Percentiles rank a stretch among this genome's conserved stretches.
Conservation (phyloP, 768 basidiomycete species). For the Clitopilus hobsonii region DNA sequence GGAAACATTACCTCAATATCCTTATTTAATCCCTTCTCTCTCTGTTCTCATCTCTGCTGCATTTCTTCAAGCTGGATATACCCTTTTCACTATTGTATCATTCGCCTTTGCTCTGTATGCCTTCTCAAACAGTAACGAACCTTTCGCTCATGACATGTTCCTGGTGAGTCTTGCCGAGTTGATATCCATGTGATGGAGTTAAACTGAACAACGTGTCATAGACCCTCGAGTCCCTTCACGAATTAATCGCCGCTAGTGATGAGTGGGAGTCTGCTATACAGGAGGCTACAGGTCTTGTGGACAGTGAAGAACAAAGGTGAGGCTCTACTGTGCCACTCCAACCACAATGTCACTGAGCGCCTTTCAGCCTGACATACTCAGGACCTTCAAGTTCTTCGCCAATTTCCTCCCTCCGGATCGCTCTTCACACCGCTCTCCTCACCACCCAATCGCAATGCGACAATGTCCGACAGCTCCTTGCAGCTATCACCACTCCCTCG, state of each 20-base stretch:
- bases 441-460: conserved; percentile 80
- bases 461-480: conserved; percentile 73
- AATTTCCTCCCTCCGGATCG: conserved; percentile 57
- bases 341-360: conserved; percentile 2
- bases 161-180: conserved; percentile 36
- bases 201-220: conserved; percentile 19
- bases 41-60: conserved; percentile 32
- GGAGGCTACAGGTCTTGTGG: conserved; percentile 60
- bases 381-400: conserved; percentile 43
- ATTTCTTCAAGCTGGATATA: conserved; percentile 40
- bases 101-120: conserved; percentile 34
- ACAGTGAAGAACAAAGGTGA: conserved; percentile 69
- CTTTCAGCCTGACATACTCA: conserved; percentile 21
- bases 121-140: conserved; percentile 24
- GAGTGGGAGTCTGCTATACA: conserved; percentile 74
- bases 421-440: conserved; percentile 69
- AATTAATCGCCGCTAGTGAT: conserved; percentile 62
- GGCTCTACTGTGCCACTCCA: conserved; percentile 7
- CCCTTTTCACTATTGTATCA: conserved; percentile 32
- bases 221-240: conserved; percentile 64
- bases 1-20: conserved; percentile 23
- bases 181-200: conserved; percentile 2
- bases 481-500: conserved; percentile 67
- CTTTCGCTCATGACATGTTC: conserved; percentile 44
- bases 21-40: conserved; percentile 35